Conservation (phyloP, 2,329 filamentous ascomycete genomes). For the Phialemonium atrogriseum region DNA sequence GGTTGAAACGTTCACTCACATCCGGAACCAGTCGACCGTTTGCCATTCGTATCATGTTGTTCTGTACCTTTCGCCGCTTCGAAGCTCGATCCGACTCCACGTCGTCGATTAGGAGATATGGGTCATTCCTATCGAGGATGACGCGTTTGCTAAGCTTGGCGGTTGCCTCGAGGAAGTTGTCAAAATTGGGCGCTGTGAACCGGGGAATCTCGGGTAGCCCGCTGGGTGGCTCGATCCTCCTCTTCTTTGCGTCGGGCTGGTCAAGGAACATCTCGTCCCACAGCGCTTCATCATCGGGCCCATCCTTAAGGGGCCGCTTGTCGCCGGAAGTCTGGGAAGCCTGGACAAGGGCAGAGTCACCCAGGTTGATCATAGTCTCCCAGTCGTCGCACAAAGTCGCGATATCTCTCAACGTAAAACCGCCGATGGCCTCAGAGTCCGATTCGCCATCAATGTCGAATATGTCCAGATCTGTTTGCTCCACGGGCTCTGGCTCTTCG, state of each 20-base stretch:
- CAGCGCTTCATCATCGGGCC: constrained; percentile 48
- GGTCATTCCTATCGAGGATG: constrained; percentile 79
- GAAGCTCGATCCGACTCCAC: constrained; percentile 54
- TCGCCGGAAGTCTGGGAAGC: constrained; percentile 11
- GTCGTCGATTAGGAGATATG: constrained; percentile 75
- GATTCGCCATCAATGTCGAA: constrained; percentile 33
- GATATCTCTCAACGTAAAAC: constrained; percentile 71
- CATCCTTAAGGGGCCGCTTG: constrained; percentile 21
- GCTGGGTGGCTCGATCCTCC: constrained; percentile 41
- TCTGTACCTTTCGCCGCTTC: constrained; percentile 49
- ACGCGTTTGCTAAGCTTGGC: constrained; percentile 69
- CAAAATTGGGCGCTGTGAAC: constrained; percentile 63
- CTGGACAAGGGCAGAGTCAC: constrained; percentile 20
- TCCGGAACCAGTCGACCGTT: constrained; percentile 64
- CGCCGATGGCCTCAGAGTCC: constrained; percentile 60
- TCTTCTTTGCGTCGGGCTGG: constrained; percentile 51
- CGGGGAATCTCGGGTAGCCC: constrained; percentile 50
- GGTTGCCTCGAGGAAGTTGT: constrained; percentile 70
- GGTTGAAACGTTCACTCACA: constrained; percentile 79
- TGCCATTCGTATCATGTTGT: constrained; percentile 57
- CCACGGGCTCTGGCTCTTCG: constrained; percentile 28
- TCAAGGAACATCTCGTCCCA: constrained; percentile 55
- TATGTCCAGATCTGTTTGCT: constrained; percentile 35
- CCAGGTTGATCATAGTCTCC: constrained; percentile 53
- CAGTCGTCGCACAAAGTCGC: constrained; percentile 82